Percentiles rank a stretch among this genome's conserved stretches.
Evolutionary conservation across 2,329 filamentous ascomycete genomes (phyloP).

Genomic region (Aureobasidium sp.): DNA sequence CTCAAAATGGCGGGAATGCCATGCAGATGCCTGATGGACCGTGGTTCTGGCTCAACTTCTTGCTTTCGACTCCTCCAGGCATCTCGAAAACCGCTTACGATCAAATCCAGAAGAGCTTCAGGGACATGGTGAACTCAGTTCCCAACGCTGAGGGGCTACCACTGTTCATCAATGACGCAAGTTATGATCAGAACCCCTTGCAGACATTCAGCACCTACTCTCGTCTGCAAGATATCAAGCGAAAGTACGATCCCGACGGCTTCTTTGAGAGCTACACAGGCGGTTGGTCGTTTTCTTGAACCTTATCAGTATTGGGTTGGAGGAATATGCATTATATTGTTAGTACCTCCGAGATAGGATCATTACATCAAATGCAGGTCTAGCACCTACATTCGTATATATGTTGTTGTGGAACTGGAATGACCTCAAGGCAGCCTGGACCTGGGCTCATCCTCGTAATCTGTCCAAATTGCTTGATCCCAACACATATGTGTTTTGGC

Average conservation of each 20-base stretch:
- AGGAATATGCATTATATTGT: no score
- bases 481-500: no score
- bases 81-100: slow-evolving; percentile 21
- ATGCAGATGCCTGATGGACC: slow-evolving; percentile 29
- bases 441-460: no score
- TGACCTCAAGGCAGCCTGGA: no score
- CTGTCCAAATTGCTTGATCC: no score
- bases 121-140: slow-evolving; percentile 23
- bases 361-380: no score
- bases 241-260: slow-evolving; percentile 10
- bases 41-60: slow-evolving; percentile 27
- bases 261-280: slow-evolving; percentile 1
- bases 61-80: slow-evolving; percentile 20
- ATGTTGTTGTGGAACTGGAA: no score
- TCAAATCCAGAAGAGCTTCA: slow-evolving; percentile 24
- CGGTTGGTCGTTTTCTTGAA: slow-evolving; percentile 4
- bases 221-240: slow-evolving; percentile 6
- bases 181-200: neutral
- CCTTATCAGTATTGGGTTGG: no score
- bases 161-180: slow-evolving; percentile 13
- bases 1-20: slow-evolving; percentile 24
- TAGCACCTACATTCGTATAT: no score
- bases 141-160: slow-evolving; percentile 19
- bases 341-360: no score
- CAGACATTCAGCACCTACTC: slow-evolving; percentile 7